phyloP scores from a whole-genome alignment of 1,284 basidiomycete genomes.

The Kalmanozyma brasiliensis region DNA sequence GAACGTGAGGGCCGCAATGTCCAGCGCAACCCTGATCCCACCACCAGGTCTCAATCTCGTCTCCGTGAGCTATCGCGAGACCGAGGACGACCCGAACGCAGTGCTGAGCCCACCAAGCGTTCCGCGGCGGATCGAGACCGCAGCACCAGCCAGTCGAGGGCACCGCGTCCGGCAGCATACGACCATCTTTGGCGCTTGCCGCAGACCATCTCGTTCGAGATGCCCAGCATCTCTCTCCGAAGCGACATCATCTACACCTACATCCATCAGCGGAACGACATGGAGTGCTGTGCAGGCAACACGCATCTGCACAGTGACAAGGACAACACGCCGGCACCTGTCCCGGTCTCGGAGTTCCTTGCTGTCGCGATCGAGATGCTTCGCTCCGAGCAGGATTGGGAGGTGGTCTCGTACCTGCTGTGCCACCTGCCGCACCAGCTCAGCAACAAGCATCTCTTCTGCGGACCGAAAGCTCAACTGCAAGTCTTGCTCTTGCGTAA shows the following conservation, averaged over 20 bases:
- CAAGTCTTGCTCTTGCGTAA: slow-evolving; percentile 77
- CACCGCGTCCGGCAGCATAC: slow-evolving; percentile 15
- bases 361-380: slow-evolving; percentile 77
- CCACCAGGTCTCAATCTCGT: slow-evolving; percentile 33
- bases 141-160: slow-evolving; percentile 70
- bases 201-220: slow-evolving; percentile 77
- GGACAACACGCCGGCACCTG: slow-evolving; percentile 55
- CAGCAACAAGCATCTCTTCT: slow-evolving; percentile 95
- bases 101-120: slow-evolving; percentile 28
- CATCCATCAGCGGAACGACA: slow-evolving; percentile 68
- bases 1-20: slow-evolving; percentile 43
- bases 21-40: slow-evolving; percentile 35
- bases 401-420: slow-evolving; percentile 89
- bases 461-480: slow-evolving; percentile 81
- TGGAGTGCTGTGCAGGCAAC: slow-evolving; percentile 68
- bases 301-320: slow-evolving; percentile 54
- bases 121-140: slow-evolving; percentile 68
- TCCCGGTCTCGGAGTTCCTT: slow-evolving; percentile 85
- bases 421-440: slow-evolving; percentile 91
- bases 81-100: slow-evolving; percentile 37
- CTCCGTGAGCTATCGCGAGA: slow-evolving; percentile 44
- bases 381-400: slow-evolving; percentile 86
- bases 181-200: slow-evolving; percentile 80
- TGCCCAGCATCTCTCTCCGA: slow-evolving; percentile 69
- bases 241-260: slow-evolving; percentile 71